These are phyloP conservation scores for Lentithecium fluviatile DNA, from an alignment of 495 filamentous ascomycete species.

Conservation along the genomic window DNA sequence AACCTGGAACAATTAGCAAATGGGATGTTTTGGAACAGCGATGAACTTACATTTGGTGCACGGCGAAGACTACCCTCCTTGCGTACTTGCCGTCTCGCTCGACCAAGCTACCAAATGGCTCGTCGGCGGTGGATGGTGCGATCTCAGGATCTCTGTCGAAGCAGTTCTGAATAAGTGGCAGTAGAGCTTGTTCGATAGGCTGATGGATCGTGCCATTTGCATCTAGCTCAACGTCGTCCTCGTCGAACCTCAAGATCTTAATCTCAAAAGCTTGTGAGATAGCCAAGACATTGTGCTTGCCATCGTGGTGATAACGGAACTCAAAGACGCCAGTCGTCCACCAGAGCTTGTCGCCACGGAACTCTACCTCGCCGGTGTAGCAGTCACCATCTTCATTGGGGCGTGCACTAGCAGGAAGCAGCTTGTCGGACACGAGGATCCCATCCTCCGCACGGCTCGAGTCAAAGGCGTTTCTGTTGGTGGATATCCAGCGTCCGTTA, in stretches of 20 bases:
- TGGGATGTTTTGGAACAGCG: background rate
- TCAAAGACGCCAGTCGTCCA: constrained; percentile 96
- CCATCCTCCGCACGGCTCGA: constrained; percentile 73
- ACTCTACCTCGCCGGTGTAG: constrained; percentile 76
- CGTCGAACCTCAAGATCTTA: constrained; percentile 72
- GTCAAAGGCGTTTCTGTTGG: constrained; percentile 72
- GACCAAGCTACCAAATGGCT: constrained; percentile 77
- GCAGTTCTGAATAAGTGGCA: constrained; percentile 85
- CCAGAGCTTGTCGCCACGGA: constrained; percentile 91
- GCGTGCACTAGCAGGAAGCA: constrained; percentile 46
- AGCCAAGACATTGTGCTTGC: constrained; percentile 93
- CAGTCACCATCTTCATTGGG: constrained; percentile 54
- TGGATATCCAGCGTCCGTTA: constrained; percentile 87
- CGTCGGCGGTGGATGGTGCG: constrained; percentile 75
- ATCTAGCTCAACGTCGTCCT: constrained; percentile 56
- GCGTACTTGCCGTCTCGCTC: constrained; percentile 87
- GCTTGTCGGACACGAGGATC: constrained; percentile 67
- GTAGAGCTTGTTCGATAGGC: constrained; percentile 70
- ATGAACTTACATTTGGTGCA: constrained; percentile 74
- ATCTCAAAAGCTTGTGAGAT: constrained; percentile 93
- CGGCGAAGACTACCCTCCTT: constrained; percentile 84
- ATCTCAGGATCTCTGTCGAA: constrained; percentile 91
- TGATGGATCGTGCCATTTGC: constrained; percentile 51
- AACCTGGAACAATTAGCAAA: constrained; percentile 55
- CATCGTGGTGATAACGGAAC: constrained; percentile 94